Evolutionary conservation across 1,139 yeast genomes (phyloP), one percentile per base, ranked within the genome.

Genomic region (Candida pseudoviswanathii): DNA sequence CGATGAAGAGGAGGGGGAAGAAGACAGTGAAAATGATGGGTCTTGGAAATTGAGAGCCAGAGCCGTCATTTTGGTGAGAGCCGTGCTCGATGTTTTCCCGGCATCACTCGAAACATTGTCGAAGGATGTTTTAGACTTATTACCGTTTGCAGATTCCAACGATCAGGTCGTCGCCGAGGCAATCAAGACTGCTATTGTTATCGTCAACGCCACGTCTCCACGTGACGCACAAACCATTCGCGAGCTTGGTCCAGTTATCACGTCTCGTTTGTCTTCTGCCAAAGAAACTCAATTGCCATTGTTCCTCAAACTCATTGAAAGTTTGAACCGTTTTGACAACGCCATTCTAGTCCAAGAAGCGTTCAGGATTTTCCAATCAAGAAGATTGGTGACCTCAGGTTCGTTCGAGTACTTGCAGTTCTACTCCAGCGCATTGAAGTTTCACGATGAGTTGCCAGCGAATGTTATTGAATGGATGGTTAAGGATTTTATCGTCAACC

Each of bases 31-130:
- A 39, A 83, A 82, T 47, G 91, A 86, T 57, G 81, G 83, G 29
- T 81, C 89, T 1, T 86, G 95, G 89, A 85, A 84, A 56, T 64
- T 89, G 33, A 73, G 96, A 51, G 73, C 81, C 40, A 78, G 77
- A 49, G 70, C 90, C 0, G 77, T 82, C 2, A 67, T 70, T 26
- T 62, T 85, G 32, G 62, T 79, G 2, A 64, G 73, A 8, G 66
- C 76, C 0, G 52, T 82, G n/a, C 67, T 77, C 11, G 59, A 59
- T 3, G 58, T 63, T 6, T 70, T 65, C 52, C 75, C 84, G 7
- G 51, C 47, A n/a, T 39, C 47, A 16, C 47, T 52, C 24, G 54
- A 44, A 22, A 6, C 40, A 1, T 21, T 56, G 24, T 43, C 50
- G 3, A 47, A 32, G 9, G 16, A 45, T 7, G 38, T 53, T 3